Base-by-base conservation (phyloP, 1,284 basidiomycete species). In the Cutaneotrichosporon curvatum region DNA sequence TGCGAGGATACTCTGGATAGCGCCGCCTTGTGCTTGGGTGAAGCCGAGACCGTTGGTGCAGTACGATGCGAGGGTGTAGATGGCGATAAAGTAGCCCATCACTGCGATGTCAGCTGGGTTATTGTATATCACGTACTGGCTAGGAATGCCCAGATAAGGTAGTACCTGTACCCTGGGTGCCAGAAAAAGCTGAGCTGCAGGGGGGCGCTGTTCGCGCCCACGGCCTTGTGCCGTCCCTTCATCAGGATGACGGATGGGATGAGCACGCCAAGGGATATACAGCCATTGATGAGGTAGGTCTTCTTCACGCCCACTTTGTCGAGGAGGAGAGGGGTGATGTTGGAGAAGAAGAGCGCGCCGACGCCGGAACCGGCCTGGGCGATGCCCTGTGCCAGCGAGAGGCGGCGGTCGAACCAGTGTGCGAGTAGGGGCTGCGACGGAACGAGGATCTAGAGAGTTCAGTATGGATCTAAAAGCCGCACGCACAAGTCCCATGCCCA, bases 21-120 rank as follows among this genome's bases (percentile, higher is more conserved):
- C 68, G 4, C 71, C 69, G 34, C 69, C 73, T 51, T 74, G 61
- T 20, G 62, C 60, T 48, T 75, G 73, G 3, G 71, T 58, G 12
- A 75, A 47, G 4, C 65, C 63, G 4, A 75, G 59, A 0, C 60
- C 73, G 45, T 59, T 48, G 0, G 70, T 72, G n/a, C 73, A 68
- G 56, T 65, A 75, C 7, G 73, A 70, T 0, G 74, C 68, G 40
- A 75, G 59, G 10, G 73, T 68, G 55, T 70, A 74, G 40, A 75
- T 60, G n/a, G 70, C 62, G 31, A 75, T 68, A 47, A 73, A 71
- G 61, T 73, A 74, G 22, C 65, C 70, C 50, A 74, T 63, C 59
- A 68, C 63, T 68, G 41, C 2, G 2, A 28, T 7, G 45, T 55
- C 12, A 52, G 50, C 12, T 4, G 12, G 6, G 19, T 21, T 11